Conservation (phyloP, 345 rosid species). For the Leavenworthia alabamica region DNA sequence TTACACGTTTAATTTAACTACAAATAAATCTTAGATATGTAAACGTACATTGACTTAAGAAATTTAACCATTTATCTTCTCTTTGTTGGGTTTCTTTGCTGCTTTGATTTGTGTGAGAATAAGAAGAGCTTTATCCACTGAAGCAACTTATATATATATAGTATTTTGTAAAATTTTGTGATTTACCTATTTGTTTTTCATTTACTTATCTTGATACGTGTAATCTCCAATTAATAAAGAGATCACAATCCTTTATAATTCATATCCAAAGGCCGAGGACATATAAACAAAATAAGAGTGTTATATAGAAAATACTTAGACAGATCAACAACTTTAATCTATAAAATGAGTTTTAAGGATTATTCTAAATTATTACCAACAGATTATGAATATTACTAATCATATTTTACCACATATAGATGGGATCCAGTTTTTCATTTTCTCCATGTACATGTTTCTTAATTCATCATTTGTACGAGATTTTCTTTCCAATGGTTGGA, state of each 20-base stretch:
- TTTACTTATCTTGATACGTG: neutral
- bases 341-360: neutral
- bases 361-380: neutral
- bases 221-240: neutral
- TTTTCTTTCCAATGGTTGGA: no score
- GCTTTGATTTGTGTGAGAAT: neutral
- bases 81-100: neutral
- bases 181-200: neutral
- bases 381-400: neutral
- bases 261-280: neutral
- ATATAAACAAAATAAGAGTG: neutral
- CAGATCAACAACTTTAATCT: neutral
- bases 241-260: neutral
- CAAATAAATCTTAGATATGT: neutral
- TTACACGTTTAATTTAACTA: neutral
- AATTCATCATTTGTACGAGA: no score
- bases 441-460: no score
- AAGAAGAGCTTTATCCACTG: neutral
- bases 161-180: neutral
- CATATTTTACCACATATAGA: no score
- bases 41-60: neutral
- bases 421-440: no score
- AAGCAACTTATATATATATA: neutral
- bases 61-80: neutral
- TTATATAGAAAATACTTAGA: neutral